Conservation (phyloP, 2,329 filamentous ascomycete genomes). For the Tetracladium maxilliforme region DNA sequence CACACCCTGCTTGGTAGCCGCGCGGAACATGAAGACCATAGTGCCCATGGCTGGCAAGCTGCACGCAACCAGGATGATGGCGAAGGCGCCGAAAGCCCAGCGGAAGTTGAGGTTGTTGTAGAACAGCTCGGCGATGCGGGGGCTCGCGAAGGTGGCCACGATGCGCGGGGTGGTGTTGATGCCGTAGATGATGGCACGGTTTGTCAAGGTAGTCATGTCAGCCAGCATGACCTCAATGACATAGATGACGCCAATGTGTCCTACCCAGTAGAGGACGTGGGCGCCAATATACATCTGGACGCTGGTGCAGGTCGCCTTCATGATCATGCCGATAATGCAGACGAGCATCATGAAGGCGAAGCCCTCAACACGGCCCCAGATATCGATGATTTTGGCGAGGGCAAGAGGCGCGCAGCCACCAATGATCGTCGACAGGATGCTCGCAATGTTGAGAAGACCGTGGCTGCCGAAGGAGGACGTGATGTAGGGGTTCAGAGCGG, state of each 20-base stretch:
- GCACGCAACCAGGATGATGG: slow-evolving; percentile 1
- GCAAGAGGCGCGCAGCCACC: slow-evolving; percentile 28
- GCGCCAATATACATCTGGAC: slow-evolving; percentile 39
- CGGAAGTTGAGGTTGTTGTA: slow-evolving; percentile 3
- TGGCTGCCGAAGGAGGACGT: slow-evolving; percentile 1
- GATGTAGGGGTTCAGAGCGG: too few relatives aligned
- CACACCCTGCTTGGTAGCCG: slow-evolving; percentile 1
- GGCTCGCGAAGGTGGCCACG: slow-evolving; percentile 26
- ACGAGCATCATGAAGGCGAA: slow-evolving; percentile 21
- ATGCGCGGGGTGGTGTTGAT: slow-evolving; percentile 26
- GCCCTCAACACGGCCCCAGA: slow-evolving; percentile 29
- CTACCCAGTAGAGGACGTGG: slow-evolving; percentile 50
- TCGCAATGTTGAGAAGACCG: slow-evolving; percentile 1
- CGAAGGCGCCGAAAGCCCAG: slow-evolving; percentile 3
- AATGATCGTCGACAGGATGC: slow-evolving; percentile 17
- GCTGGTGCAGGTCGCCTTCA: slow-evolving; percentile 46
- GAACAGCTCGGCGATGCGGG: slow-evolving; percentile 2
- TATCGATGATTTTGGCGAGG: slow-evolving; percentile 29
- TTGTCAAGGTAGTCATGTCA: slow-evolving; percentile 26
- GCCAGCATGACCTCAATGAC: slow-evolving; percentile 25
- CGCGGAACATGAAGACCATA: slow-evolving; percentile 1
- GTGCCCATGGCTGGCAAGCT: slow-evolving; percentile 1
- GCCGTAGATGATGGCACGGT: slow-evolving; percentile 24
- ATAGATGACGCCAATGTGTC: slow-evolving; percentile 26
- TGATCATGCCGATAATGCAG: slow-evolving; percentile 32